phyloP scores from a whole-genome alignment of 192 early-diverging fungal species.

The Umbelopsis sp. region DNA sequence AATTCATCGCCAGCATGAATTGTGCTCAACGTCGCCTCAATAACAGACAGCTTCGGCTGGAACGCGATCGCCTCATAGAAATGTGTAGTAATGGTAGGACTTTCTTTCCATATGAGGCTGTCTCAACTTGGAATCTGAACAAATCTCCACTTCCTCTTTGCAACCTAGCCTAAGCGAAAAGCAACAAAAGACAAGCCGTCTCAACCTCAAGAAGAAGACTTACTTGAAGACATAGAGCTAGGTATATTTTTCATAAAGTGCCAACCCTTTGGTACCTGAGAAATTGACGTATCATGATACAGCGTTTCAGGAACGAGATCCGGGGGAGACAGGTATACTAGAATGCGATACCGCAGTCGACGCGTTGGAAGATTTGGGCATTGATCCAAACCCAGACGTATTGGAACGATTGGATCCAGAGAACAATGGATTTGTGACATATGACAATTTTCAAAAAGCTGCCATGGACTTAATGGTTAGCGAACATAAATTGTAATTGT shows the following conservation, averaged over 20 bases:
- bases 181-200: background rate
- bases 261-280: too few species aligned
- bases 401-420: background rate
- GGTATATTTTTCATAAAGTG: background rate
- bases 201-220: background rate
- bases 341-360: conserved; percentile 1
- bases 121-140: background rate
- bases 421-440: conserved; percentile 15
- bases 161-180: conserved; percentile 5
- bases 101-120: background rate
- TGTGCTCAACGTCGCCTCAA: too few species aligned
- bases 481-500: too few species aligned
- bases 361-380: background rate
- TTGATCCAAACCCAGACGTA: background rate
- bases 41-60: too few species aligned
- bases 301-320: conserved; percentile 7
- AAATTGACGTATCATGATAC: background rate
- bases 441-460: background rate
- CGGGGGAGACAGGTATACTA: background rate
- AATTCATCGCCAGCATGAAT: too few species aligned
- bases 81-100: conserved; percentile 1
- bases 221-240: background rate
- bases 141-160: background rate
- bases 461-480: background rate
- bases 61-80: too few species aligned